Percentiles rank a stretch among this genome's conserved stretches.
Evolutionary conservation across 352 stramenopile species (phyloP).

Genomic region (Phytophthora hibernalis): DNA sequence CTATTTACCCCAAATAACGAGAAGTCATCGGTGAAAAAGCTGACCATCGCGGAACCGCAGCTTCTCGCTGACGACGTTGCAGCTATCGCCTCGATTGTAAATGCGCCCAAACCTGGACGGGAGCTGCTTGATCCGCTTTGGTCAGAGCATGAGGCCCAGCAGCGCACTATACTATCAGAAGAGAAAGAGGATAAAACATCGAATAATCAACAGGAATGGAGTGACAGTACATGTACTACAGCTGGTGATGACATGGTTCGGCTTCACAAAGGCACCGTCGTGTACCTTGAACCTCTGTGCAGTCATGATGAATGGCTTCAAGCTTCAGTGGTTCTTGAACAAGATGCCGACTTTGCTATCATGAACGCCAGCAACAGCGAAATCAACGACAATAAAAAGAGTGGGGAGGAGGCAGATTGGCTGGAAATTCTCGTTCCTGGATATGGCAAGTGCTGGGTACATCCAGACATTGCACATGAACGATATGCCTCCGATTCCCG

Average conservation of each 20-base stretch:
- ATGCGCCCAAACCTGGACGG: constrained; percentile 23
- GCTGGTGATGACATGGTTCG: constrained; percentile 21
- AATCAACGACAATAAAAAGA: not conserved
- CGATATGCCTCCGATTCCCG: constrained; percentile 7
- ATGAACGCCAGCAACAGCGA: constrained; percentile 19
- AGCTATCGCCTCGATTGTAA: constrained; percentile 31
- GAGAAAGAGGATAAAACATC: constrained; percentile 11
- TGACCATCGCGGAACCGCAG: constrained; percentile 25
- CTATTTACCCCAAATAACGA: constrained; percentile 11
- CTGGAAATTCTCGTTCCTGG: constrained; percentile 48
- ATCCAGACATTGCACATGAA: constrained; percentile 22
- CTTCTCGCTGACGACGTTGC: constrained; percentile 33
- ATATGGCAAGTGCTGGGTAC: constrained; percentile 52
- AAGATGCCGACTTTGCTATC: constrained; percentile 31
- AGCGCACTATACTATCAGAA: constrained; percentile 9
- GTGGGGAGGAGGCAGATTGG: constrained; percentile 24
- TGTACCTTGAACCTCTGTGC: constrained; percentile 40
- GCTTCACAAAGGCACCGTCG: constrained; percentile 28
- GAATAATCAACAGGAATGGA: constrained; percentile 1
- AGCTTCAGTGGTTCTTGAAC: constrained; percentile 37
- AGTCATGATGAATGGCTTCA: constrained; percentile 46
- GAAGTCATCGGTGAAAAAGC: constrained; percentile 19
- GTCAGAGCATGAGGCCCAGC: constrained; percentile 31
- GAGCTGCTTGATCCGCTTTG: constrained; percentile 46
- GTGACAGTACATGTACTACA: not conserved